Conservation (phyloP, 805 yeast genomes). For the Yamadazyma ubonensis region DNA sequence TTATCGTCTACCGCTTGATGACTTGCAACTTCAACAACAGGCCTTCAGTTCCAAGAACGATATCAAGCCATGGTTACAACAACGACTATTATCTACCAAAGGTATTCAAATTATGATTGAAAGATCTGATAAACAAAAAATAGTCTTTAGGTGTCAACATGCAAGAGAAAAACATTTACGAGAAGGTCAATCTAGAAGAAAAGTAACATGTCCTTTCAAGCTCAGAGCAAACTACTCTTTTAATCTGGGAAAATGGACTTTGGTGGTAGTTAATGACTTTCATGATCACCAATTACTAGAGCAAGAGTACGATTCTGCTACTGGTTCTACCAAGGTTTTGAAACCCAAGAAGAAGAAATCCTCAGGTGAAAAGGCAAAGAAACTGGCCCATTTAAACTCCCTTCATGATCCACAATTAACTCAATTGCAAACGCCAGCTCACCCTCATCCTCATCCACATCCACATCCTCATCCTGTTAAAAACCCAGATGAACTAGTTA, state of each 20-base stretch:
- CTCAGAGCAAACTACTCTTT: constrained; percentile 61
- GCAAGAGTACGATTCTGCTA: neutral
- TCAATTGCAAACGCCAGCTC: too few species aligned
- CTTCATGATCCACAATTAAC: too few species aligned
- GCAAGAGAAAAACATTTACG: constrained; percentile 16
- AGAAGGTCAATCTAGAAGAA: constrained; percentile 20
- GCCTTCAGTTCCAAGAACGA: constrained; percentile 37
- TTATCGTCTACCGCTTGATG: constrained; percentile 7
- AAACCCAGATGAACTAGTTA: constrained; percentile 1
- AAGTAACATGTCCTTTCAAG: constrained; percentile 58
- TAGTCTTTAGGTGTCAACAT: constrained; percentile 58
- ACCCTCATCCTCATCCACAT: neutral
- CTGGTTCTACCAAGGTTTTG: neutral
- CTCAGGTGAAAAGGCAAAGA: too few species aligned
- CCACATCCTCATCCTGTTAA: too few species aligned
- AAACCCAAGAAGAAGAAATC: constrained; percentile 3
- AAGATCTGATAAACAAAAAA: constrained; percentile 58
- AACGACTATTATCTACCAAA: constrained; percentile 41
- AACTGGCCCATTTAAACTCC: neutral
- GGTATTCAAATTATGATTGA: constrained; percentile 61
- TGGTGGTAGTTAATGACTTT: constrained; percentile 57
- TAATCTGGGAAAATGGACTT: constrained; percentile 53
- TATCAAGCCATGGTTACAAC: constrained; percentile 63
- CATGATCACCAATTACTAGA: constrained; percentile 49
- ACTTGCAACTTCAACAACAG: constrained; percentile 7